phyloP scores from a whole-genome alignment of 2,329 filamentous ascomycete species.

The Aureobasidium sp. region DNA sequence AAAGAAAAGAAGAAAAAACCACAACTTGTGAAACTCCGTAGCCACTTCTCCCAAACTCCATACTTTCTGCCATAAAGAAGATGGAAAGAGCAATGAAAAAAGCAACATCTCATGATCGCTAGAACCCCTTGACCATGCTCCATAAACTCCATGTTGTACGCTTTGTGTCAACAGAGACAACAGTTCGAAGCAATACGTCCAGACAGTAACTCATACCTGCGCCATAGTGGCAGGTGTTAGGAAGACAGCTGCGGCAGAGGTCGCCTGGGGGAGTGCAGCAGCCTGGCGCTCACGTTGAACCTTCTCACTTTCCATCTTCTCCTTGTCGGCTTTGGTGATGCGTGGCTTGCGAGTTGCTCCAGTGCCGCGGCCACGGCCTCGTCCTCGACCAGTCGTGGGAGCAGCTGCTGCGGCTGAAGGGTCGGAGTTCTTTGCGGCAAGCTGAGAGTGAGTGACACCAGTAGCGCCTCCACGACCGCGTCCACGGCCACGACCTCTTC shows the following conservation, averaged over 20 bases:
- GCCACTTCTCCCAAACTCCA: neutral
- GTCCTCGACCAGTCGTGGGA: conserved; percentile 32
- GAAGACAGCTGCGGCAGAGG: neutral
- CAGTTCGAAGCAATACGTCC: neutral
- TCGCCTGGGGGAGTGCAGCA: neutral
- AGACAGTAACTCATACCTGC: neutral
- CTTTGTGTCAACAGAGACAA: neutral
- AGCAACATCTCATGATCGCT: neutral
- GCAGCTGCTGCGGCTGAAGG: conserved; percentile 14
- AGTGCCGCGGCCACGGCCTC: conserved; percentile 63
- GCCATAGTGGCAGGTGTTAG: conserved; percentile 5
- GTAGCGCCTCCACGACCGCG: conserved; percentile 44
- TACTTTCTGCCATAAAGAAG: neutral
- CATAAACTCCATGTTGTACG: neutral
- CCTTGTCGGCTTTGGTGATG: conserved; percentile 77
- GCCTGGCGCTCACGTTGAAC: conserved; percentile 57
- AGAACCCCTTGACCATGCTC: neutral
- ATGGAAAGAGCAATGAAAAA: neutral
- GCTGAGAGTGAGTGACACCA: conserved; percentile 22
- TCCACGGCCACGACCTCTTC: conserved; percentile 51
- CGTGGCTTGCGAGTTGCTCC: conserved; percentile 70
- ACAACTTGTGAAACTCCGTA: neutral
- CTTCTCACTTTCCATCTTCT: conserved; percentile 74
- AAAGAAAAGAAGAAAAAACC: neutral
- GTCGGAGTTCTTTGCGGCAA: conserved; percentile 19